Conservation (phyloP, 768 basidiomycete species). For the Kwoniella dendrophila region DNA sequence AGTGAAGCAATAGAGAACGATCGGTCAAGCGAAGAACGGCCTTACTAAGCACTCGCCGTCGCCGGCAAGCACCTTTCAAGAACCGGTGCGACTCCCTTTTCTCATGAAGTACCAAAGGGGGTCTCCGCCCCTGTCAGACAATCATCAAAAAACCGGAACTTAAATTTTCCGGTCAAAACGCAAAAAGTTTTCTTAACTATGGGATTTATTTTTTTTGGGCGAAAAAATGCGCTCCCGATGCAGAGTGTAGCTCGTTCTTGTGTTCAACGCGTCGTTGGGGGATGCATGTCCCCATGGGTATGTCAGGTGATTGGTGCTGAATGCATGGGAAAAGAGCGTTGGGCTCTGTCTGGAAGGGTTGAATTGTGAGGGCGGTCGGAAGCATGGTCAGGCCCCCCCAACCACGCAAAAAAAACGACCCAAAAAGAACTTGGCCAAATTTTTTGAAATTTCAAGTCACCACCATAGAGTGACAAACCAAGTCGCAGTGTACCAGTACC, state of each 20-base stretch:
- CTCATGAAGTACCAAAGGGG: slow-evolving; percentile 16
- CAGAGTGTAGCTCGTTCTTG: slow-evolving; percentile 11
- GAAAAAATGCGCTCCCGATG: not conserved
- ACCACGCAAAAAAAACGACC: slow-evolving; percentile 77
- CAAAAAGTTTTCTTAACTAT: slow-evolving; percentile 17
- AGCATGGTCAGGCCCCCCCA: slow-evolving; percentile 70
- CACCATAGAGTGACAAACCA: slow-evolving; percentile 1
- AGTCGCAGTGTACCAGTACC: slow-evolving; percentile 7
- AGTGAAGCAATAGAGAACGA: slow-evolving; percentile 4
- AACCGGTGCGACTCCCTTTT: not conserved
- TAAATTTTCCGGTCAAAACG: slow-evolving; percentile 20
- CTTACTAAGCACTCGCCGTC: too few species aligned
- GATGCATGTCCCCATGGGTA: too few species aligned
- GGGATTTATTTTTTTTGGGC: slow-evolving; percentile 19
- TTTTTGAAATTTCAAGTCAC: not conserved
- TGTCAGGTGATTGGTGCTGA: too few species aligned
- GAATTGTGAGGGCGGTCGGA: slow-evolving; percentile 50
- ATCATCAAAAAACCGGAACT: slow-evolving; percentile 14
- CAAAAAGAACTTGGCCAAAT: slow-evolving; percentile 71
- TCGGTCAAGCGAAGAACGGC: too few species aligned
- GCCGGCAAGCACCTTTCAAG: not conserved
- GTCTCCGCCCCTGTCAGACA: slow-evolving; percentile 6
- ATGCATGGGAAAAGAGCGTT: not conserved
- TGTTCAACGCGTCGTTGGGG: not conserved
- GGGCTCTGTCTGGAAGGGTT: not conserved